phyloP scores from a whole-genome alignment of 331 rosid genomes.

The Dryas integrifolia region DNA sequence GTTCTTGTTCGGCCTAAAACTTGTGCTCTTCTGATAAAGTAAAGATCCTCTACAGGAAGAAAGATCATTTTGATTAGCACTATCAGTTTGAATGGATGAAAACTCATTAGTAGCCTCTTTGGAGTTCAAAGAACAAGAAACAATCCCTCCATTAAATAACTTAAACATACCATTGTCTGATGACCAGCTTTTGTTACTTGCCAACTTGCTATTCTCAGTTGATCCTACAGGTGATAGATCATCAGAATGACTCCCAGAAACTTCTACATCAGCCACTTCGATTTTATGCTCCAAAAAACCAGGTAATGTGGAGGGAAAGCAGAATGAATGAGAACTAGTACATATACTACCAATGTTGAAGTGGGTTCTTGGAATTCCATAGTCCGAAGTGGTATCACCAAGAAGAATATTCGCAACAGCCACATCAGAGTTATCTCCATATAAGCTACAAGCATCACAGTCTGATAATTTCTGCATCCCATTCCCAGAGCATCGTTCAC shows the following conservation, averaged over 20 bases:
- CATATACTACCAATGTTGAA: constrained; percentile 47
- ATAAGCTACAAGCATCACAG: constrained; percentile 49
- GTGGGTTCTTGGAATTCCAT: constrained; percentile 30
- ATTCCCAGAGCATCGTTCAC: constrained; percentile 45
- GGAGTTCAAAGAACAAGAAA: constrained; percentile 73
- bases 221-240: constrained; percentile 44
- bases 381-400: constrained; percentile 38
- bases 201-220: constrained; percentile 41
- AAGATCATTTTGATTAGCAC: constrained; percentile 38
- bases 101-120: constrained; percentile 47
- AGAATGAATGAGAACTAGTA: constrained; percentile 51
- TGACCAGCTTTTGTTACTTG: constrained; percentile 64
- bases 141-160: constrained; percentile 62
- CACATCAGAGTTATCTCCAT: constrained; percentile 32
- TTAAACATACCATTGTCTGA: constrained; percentile 77
- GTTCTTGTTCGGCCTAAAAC: constrained; percentile 37
- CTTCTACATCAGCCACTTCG: constrained; percentile 41
- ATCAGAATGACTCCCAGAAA: constrained; percentile 37
- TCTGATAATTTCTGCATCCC: constrained; percentile 42
- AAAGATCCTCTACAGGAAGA: constrained; percentile 55
- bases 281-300: constrained; percentile 40
- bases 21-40: constrained; percentile 44
- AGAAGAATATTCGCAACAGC: constrained; percentile 31
- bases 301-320: constrained; percentile 79
- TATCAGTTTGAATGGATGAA: constrained; percentile 50